phyloP scores from a whole-genome alignment of 2,329 filamentous ascomycete genomes.

The Sporothrix dimorphospora region DNA sequence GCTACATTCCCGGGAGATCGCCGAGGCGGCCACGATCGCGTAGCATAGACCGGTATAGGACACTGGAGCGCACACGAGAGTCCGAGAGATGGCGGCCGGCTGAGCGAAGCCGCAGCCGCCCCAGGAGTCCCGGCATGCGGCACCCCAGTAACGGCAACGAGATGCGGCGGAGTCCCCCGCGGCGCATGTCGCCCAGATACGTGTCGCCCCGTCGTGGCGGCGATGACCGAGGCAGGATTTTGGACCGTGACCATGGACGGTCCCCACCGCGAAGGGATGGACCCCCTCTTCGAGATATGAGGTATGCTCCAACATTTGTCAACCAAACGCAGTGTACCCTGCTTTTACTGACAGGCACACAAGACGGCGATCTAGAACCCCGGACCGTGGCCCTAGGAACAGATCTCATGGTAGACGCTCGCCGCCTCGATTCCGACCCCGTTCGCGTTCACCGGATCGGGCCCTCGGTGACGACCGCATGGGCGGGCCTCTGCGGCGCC shows the following conservation, averaged over 20 bases:
- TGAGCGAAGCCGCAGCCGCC: constrained; percentile 46
- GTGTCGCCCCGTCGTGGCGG: constrained; percentile 46
- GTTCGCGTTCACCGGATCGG: constrained; percentile 55
- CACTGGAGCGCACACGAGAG: constrained; percentile 44
- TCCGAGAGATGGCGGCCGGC: constrained; percentile 41
- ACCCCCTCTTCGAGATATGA: constrained; percentile 42
- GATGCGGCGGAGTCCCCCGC: constrained; percentile 35
- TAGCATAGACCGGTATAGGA: constrained; percentile 47
- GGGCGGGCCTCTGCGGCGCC: constrained; percentile 46
- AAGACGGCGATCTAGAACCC: constrained; percentile 60
- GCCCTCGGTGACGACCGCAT: constrained; percentile 36
- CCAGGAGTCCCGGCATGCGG: constrained; percentile 41
- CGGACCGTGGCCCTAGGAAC: constrained; percentile 49
- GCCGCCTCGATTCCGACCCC: constrained; percentile 54
- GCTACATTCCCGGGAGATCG: constrained; percentile 48
- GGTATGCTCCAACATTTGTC: constrained; percentile 30
- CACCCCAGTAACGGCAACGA: constrained; percentile 38
- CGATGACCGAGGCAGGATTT: constrained; percentile 41
- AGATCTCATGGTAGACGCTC: constrained; percentile 44
- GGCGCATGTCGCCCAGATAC: constrained; percentile 43
- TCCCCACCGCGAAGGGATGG: constrained; percentile 48
- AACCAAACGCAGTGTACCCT: neutral
- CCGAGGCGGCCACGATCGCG: constrained; percentile 47
- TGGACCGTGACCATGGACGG: constrained; percentile 41
- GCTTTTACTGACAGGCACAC: neutral